These are phyloP conservation scores for Pyracantha coccinea DNA, from an alignment of 331 rosid species.

Conservation along the genomic window DNA sequence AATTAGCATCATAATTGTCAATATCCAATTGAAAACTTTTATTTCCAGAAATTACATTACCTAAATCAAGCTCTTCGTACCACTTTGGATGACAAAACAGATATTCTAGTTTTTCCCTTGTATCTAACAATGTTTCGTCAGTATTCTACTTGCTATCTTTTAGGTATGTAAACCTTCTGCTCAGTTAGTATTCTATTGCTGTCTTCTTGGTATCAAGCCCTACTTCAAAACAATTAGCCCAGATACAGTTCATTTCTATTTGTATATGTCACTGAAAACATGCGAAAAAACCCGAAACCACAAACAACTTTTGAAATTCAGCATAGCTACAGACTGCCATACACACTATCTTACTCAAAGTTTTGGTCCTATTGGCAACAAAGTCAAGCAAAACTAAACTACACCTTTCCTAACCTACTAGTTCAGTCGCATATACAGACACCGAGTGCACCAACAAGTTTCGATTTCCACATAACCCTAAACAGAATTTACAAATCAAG, in stretches of 20 bases:
- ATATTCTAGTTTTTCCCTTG: not conserved
- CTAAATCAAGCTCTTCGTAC: not conserved
- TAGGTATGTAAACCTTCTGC: not conserved
- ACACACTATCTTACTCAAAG: not conserved
- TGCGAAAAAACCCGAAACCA: not conserved
- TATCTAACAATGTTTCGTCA: no score
- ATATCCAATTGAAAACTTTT: not conserved
- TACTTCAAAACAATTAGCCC: not conserved
- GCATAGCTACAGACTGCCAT: no score
- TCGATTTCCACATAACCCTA: not conserved
- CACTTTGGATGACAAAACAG: not conserved
- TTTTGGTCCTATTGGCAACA: not conserved
- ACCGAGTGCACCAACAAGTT: not conserved
- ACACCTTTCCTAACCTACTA: no score
- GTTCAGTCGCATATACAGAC: not conserved
- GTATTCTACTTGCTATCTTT: not conserved
- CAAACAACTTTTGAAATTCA: not conserved
- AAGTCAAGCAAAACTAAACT: not conserved
- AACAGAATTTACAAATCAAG: not conserved
- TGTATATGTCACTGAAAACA: not conserved
- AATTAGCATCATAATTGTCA: not conserved
- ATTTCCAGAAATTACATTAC: not conserved
- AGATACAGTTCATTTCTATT: not conserved
- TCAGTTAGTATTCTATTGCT: not conserved
- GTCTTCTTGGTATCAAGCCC: not conserved